Evolutionary conservation across 768 basidiomycete genomes (phyloP).

Genomic region (Suillus tomentosus): DNA sequence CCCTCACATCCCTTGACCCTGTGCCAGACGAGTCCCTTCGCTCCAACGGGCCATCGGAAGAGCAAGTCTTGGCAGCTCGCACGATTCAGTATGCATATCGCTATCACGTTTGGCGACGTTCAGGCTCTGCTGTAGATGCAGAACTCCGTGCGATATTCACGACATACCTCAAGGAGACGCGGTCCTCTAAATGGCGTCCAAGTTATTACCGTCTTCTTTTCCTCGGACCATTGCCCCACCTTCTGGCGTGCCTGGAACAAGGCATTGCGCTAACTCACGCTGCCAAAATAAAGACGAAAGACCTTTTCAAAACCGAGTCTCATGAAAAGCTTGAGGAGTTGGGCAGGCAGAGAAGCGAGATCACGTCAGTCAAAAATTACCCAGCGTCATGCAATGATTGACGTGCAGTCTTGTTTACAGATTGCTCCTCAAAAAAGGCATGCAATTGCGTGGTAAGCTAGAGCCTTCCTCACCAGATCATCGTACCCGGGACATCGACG

Average conservation of each 20-base stretch:
- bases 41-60: slow-evolving; percentile 23
- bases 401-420: slow-evolving; percentile 21
- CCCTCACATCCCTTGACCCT: slow-evolving; percentile 2
- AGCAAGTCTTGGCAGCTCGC: slow-evolving; percentile 27
- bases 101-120: slow-evolving; percentile 7
- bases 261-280: slow-evolving; percentile 24
- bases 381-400: background rate
- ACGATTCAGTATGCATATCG: slow-evolving; percentile 26
- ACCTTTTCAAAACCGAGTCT: slow-evolving; percentile 22
- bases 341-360: slow-evolving; percentile 27
- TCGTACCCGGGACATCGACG: slow-evolving; percentile 19
- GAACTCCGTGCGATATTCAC: slow-evolving; percentile 27
- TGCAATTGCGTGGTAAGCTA: slow-evolving; percentile 31
- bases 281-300: slow-evolving; percentile 35
- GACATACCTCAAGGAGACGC: slow-evolving; percentile 30
- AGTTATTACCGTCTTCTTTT: slow-evolving; percentile 40
- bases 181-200: slow-evolving; percentile 29
- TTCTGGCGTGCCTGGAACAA: slow-evolving; percentile 43
- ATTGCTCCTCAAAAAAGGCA: slow-evolving; percentile 26
- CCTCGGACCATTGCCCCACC: slow-evolving; percentile 40
- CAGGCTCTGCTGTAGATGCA: slow-evolving; percentile 14
- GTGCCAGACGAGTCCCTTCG: slow-evolving; percentile 19
- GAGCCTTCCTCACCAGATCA: slow-evolving; percentile 36
- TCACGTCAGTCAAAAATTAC: slow-evolving; percentile 33
- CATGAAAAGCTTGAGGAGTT: slow-evolving; percentile 40